Evolutionary conservation across 2,329 filamentous ascomycete species (phyloP), one percentile per base, ranked within the genome.

Genomic region (Diaporthe helianthi): DNA sequence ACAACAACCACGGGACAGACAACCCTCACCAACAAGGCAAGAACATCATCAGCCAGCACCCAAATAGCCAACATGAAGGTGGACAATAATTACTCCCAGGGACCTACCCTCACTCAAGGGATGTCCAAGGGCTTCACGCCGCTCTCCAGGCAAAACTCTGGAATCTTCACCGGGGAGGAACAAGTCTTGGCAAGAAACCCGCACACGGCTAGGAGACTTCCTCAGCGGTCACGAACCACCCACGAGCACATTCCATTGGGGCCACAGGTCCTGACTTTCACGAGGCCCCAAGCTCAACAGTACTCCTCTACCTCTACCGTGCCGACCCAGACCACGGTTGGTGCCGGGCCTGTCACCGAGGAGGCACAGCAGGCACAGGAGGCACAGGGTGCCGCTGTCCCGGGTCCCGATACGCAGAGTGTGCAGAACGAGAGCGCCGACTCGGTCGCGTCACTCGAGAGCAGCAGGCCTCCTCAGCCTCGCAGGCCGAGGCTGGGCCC

Each of bases 161-260:
- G 70, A 12, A 33, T 65, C 41, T 78, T 80, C 75, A 78, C 76
- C 55, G 76, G 79, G 36, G 83, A 85, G 69, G 83, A 85, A 65
- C 79, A 83, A 68, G 75, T 75, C 22, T 7, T 71, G 69, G 76
- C 79, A 67, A 79, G 76, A 68, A 82, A 84, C 66, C 75, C 81
- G 38, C 69, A 69, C 36, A 65, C 52, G 36, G 67, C 51, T 9
- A 66, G 69, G 60, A 65, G 66, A 49, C 65, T 67, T 38, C 71
- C 71, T 46, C 71, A 70, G n/a, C 71, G 71, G 60, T 70, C 71
- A 31, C 63, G 65, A 53, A 70, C 71, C n/a, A 72, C 69, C 19
- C 71, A 72, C 38, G 71, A 72, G 49, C 52, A 72, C 52, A 70
- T 72, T 2, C 65, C 68, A 4, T 24, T 52, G 41, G 68, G 71